Percentiles rank a stretch among this genome's conserved stretches.
Conservation (phyloP, 768 basidiomycete genomes). For the Mycena belliarum region DNA sequence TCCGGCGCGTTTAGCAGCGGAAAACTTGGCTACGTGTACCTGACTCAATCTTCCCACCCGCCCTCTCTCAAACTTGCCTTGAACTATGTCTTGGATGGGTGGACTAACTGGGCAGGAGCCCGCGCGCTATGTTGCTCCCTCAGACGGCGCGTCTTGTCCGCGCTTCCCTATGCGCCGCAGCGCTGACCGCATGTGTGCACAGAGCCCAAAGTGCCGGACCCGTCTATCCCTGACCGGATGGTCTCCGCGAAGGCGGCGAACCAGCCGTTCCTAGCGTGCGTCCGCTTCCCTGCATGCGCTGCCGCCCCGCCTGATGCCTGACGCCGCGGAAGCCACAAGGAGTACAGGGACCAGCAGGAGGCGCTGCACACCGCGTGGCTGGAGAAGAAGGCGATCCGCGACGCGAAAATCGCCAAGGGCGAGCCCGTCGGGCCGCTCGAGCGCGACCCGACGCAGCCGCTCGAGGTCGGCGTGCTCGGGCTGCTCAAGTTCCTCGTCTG, state of each 20-base stretch:
- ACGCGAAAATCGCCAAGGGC: slow-evolving; percentile 72
- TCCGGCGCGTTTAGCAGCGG: neutral
- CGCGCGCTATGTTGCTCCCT: slow-evolving; percentile 10
- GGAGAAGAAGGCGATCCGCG: slow-evolving; percentile 68
- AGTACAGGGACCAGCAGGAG: slow-evolving; percentile 65
- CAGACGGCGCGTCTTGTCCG: slow-evolving; percentile 49
- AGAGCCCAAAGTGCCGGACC: slow-evolving; percentile 61
- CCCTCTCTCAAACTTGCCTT: neutral
- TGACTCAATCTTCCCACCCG: neutral
- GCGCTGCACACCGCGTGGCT: slow-evolving; percentile 64
- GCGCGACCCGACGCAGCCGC: slow-evolving; percentile 68
- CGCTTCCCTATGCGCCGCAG: slow-evolving; percentile 31
- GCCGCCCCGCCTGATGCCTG: too few relatives aligned
- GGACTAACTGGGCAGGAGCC: slow-evolving; percentile 18
- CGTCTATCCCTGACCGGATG: slow-evolving; percentile 62
- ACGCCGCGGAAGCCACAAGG: slow-evolving; percentile 51
- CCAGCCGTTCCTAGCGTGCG: slow-evolving; percentile 80
- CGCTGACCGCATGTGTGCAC: slow-evolving; percentile 41
- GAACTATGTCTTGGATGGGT: slow-evolving; percentile 20
- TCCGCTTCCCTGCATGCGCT: slow-evolving; percentile 25
- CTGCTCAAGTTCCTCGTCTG: slow-evolving; percentile 71
- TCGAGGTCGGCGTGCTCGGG: slow-evolving; percentile 64
- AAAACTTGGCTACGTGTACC: slow-evolving; percentile 7
- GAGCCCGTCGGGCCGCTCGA: slow-evolving; percentile 74
- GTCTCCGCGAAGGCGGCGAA: slow-evolving; percentile 85